A percentile compares a stretch with the other conserved stretches of the same genome.
Evolutionary conservation across 768 basidiomycete genomes (phyloP).

Genomic region (Cystoderma amianthinum): DNA sequence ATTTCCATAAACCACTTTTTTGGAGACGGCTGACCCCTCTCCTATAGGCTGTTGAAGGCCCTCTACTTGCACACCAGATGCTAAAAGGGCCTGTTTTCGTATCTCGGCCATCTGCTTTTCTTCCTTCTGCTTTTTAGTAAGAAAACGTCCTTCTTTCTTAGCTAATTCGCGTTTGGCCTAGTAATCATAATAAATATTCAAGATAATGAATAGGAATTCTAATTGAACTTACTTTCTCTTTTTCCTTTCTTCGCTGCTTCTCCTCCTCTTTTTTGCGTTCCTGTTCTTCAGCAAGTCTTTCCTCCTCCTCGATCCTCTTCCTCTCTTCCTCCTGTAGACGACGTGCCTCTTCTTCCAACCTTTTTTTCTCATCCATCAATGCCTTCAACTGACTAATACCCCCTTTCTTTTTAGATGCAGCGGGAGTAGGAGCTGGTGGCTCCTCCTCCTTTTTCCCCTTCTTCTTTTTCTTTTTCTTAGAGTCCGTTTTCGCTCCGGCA

Average conservation of each 20-base stretch:
- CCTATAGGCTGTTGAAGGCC: constrained; percentile 63
- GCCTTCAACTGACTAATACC: constrained; percentile 82
- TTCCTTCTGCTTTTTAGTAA: constrained; percentile 98
- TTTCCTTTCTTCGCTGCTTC: constrained; percentile 80
- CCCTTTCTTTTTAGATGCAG: constrained; percentile 65
- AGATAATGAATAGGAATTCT: constrained; percentile 2
- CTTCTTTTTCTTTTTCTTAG: constrained; percentile 89
- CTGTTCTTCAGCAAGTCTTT: constrained; percentile 71
- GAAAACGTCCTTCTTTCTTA: constrained; percentile 88
- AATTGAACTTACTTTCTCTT: constrained; percentile 59
- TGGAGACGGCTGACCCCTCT: constrained; percentile 36
- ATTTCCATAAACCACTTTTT: constrained; percentile 78
- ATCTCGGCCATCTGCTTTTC: constrained; percentile 88
- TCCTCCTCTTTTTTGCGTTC: constrained; percentile 73
- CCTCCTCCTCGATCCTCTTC: constrained; percentile 84
- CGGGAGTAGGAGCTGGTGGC: constrained; percentile 27
- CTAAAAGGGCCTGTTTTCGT: constrained; percentile 83
- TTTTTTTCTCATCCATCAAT: constrained; percentile 88
- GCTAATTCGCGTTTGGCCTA: constrained; percentile 85
- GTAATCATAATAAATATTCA: constrained; percentile 4
- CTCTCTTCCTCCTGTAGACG: constrained; percentile 71
- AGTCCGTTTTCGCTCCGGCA: constrained; percentile 41
- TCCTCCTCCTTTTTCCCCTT: constrained; percentile 60
- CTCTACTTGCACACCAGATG: constrained; percentile 85
- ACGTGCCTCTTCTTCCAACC: constrained; percentile 78